phyloP scores from a whole-genome alignment of 2,329 filamentous ascomycete species.

The Pseudogymnoascus sp. region DNA sequence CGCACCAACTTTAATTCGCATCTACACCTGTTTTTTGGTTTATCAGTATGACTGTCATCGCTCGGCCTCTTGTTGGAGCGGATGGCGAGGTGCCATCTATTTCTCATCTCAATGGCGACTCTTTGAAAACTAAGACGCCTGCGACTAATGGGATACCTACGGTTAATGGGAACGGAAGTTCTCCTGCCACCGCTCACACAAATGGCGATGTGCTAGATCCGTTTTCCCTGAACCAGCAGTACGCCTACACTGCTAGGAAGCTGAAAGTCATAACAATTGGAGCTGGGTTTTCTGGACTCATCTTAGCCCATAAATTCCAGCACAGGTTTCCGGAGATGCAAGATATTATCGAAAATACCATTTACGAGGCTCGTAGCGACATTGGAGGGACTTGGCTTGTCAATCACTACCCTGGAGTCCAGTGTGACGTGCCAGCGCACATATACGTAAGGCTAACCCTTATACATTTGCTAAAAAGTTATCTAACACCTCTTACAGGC shows the following conservation, averaged over 20 bases:
- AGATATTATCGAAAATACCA: conserved; percentile 29
- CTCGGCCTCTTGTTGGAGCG: background rate
- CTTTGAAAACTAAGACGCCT: background rate
- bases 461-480: conserved; percentile 26
- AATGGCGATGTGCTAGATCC: background rate
- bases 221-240: conserved; percentile 32
- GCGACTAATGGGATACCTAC: background rate
- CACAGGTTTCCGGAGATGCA: conserved; percentile 10
- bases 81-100: background rate
- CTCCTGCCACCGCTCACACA: background rate
- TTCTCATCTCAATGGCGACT: background rate
- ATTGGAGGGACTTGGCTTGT: conserved; percentile 26
- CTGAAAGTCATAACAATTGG: conserved; percentile 42
- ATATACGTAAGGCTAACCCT: conserved; percentile 16
- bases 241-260: conserved; percentile 32
- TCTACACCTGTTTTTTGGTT: background rate
- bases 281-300: conserved; percentile 39
- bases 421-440: conserved; percentile 24
- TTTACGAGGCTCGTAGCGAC: conserved; percentile 28
- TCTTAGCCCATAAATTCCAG: conserved; percentile 33
- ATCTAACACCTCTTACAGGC: conserved; percentile 41
- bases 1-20: background rate
- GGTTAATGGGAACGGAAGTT: background rate
- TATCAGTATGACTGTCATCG: background rate
- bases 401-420: conserved; percentile 23